Percentiles rank a stretch among this genome's conserved stretches.
phyloP scores from a whole-genome alignment of 768 basidiomycete species.

The Guyanaporus albipodus region DNA sequence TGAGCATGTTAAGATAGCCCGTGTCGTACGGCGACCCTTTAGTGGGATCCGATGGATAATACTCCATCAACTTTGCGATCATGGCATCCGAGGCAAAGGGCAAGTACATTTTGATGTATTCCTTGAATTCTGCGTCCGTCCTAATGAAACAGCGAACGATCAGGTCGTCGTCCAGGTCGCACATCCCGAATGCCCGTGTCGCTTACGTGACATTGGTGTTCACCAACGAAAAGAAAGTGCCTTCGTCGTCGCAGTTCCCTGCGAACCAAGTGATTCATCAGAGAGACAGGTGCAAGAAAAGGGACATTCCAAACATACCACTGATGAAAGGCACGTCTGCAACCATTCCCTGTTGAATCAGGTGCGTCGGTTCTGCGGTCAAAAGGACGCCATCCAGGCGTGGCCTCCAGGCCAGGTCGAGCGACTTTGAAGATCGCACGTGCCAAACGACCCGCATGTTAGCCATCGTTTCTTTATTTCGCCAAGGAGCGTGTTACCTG shows the following conservation, averaged over 20 bases:
- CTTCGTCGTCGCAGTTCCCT: conserved; percentile 39
- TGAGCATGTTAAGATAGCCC: conserved; percentile 38
- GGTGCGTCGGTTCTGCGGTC: conserved; percentile 27
- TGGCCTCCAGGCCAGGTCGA: conserved; percentile 30
- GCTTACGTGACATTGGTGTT: not conserved
- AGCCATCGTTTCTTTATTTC: no score
- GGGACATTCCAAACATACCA: not conserved
- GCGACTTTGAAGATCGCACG: not conserved
- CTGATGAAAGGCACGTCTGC: conserved; percentile 7
- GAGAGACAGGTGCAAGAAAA: not conserved
- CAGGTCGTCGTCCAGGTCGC: no score
- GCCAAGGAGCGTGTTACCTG: not conserved
- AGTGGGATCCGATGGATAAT: conserved; percentile 38
- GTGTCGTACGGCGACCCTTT: conserved; percentile 55
- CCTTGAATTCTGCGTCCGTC: not conserved
- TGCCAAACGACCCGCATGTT: no score
- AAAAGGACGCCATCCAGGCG: conserved; percentile 39
- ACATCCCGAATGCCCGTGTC: not conserved
- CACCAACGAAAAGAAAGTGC: conserved; percentile 33
- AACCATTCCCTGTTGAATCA: conserved; percentile 35
- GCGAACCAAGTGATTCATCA: not conserved
- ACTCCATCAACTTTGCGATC: conserved; percentile 24
- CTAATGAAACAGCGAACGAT: not conserved
- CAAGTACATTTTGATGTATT: conserved; percentile 6
- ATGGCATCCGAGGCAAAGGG: conserved; percentile 23